Conservation (phyloP, 202 grass and related monocot species). For the Setaria viridis region DNA sequence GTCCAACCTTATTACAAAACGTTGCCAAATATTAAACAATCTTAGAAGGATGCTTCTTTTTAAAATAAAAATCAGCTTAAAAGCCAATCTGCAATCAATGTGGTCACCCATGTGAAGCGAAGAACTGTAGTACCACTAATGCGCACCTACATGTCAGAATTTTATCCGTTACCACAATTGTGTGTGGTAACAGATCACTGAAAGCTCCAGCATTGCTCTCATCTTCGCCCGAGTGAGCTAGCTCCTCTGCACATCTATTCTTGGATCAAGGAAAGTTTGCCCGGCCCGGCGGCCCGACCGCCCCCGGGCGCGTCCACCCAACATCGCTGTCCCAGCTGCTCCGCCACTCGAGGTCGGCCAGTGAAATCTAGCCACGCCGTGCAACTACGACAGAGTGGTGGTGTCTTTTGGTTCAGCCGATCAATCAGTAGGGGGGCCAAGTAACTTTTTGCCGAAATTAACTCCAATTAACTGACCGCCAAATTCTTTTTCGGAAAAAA, state of each 20-base stretch:
- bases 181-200: no score
- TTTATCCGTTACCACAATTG: no score
- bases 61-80: no score
- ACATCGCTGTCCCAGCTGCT: neutral
- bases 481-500: neutral
- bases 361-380: neutral
- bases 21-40: no score
- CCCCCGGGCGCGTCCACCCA: neutral
- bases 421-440: neutral
- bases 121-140: no score
- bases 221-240: no score
- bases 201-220: no score
- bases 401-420: neutral
- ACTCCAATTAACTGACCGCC: conserved; percentile 1
- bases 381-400: neutral
- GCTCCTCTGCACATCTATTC: neutral
- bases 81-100: no score
- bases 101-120: no score
- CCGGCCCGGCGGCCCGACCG: neutral
- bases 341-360: neutral
- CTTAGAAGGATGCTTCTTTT: no score
- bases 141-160: no score
- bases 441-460: neutral
- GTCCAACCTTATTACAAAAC: no score
- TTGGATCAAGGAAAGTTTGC: conserved; percentile 26